These are phyloP conservation scores for Tricholoma hemisulphureum DNA, from an alignment of 768 basidiomycete species.

Conservation along the genomic window DNA sequence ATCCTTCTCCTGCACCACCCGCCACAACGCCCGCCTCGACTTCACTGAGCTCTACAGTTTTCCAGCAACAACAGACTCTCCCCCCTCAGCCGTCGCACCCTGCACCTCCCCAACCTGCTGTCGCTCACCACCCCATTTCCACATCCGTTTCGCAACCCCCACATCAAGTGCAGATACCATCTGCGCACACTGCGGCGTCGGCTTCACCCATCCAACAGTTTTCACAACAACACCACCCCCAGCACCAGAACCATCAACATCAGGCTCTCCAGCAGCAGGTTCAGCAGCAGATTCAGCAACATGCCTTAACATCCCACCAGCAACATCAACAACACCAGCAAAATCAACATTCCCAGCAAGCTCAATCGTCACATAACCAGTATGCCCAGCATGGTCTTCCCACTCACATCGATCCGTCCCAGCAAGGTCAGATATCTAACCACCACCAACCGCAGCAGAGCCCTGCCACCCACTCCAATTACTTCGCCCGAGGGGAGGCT, in stretches of 20 bases:
- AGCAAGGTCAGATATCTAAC: conserved; percentile 35
- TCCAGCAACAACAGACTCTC: conserved; percentile 45
- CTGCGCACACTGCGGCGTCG: conserved; percentile 26
- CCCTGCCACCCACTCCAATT: conserved; percentile 49
- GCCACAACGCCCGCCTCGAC: conserved; percentile 40
- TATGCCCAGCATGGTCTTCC: conserved; percentile 67
- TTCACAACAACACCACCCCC: conserved; percentile 41
- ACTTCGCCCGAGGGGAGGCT: conserved; percentile 68
- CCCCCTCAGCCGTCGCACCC: conserved; percentile 27
- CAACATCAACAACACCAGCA: conserved; percentile 36
- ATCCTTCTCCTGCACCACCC: conserved; percentile 27
- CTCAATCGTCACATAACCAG: conserved; percentile 46
- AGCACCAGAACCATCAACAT: conserved; percentile 31
- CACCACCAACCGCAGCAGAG: conserved; percentile 40
- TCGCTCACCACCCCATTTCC: conserved; percentile 22
- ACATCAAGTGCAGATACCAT: conserved; percentile 34
- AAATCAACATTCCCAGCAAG: conserved; percentile 42
- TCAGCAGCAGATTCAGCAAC: conserved; percentile 23
- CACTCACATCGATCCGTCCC: conserved; percentile 63
- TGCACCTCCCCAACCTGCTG: conserved; percentile 18
- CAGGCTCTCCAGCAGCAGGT: conserved; percentile 17
- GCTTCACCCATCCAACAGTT: conserved; percentile 43
- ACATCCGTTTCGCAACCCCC: conserved; percentile 27
- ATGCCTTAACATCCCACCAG: conserved; percentile 14
- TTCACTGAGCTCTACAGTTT: conserved; percentile 41